These are phyloP conservation scores for Amniculicola lignicola DNA, from an alignment of 495 filamentous ascomycete genomes.

Conservation along the genomic window DNA sequence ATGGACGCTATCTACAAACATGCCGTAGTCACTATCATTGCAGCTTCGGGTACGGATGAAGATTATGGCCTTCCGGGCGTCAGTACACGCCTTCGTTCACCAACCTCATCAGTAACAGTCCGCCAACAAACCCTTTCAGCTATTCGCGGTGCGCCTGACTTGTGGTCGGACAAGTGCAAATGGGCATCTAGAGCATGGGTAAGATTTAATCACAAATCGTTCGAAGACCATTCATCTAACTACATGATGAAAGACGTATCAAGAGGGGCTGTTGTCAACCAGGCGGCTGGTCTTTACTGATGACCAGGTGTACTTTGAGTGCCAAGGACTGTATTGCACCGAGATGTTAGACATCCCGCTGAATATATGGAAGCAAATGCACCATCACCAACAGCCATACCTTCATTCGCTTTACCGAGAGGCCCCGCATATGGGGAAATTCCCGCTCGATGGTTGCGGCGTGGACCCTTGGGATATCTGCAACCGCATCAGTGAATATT, in stretches of 20 bases:
- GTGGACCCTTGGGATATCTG: not conserved
- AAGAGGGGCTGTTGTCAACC: slow-evolving; percentile 1
- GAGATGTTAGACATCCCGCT: not conserved
- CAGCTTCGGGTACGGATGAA: slow-evolving; percentile 1
- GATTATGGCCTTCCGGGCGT: slow-evolving; percentile 15
- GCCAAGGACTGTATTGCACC: not conserved
- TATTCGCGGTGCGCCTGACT: too few species aligned
- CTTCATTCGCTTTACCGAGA: not conserved
- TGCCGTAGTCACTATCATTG: slow-evolving; percentile 22
- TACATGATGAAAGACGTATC: too few species aligned
- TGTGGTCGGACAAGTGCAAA: too few species aligned
- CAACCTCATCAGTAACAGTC: too few species aligned
- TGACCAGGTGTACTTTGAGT: slow-evolving; percentile 2
- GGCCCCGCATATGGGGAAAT: not conserved
- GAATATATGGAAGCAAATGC: too few species aligned
- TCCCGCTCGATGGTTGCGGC: not conserved
- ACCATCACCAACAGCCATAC: not conserved
- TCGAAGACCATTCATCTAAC: too few species aligned
- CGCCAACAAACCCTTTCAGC: too few species aligned
- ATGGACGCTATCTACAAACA: slow-evolving; percentile 25
- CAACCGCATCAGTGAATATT: slow-evolving; percentile 1
- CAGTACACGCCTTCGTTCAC: too few species aligned
- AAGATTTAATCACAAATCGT: too few species aligned
- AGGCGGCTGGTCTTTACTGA: not conserved
- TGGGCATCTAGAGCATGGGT: too few species aligned